phyloP scores from a whole-genome alignment of 352 stramenopile species.

The Thalassiosira gravida region DNA sequence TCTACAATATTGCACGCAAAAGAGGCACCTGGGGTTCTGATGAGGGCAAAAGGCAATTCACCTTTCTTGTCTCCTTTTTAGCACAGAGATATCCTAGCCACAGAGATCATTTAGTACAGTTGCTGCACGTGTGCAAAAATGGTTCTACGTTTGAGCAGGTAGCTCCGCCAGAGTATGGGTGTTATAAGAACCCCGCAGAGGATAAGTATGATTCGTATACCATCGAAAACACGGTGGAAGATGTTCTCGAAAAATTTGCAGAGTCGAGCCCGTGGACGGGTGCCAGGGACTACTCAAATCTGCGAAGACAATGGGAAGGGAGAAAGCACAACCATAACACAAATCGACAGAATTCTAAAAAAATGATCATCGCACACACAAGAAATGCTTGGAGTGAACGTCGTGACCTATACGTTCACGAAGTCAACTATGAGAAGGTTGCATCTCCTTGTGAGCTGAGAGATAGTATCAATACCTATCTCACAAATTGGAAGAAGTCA shows the following conservation, averaged over 20 bases:
- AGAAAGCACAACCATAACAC: neutral
- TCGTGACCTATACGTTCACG: neutral
- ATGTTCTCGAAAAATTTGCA: neutral
- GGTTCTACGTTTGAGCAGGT: conserved; percentile 2
- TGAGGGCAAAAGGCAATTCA: neutral
- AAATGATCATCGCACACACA: neutral
- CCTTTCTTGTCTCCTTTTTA: neutral
- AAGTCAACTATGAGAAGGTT: conserved; percentile 5
- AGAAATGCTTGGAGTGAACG: neutral
- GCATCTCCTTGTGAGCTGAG: neutral
- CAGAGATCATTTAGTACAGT: conserved; percentile 1
- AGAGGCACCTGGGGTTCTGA: neutral
- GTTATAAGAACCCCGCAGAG: conserved; percentile 3
- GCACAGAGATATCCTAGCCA: conserved; percentile 7
- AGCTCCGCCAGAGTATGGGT: conserved; percentile 1
- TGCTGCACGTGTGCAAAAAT: conserved; percentile 12
- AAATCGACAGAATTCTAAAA: neutral
- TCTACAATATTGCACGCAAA: conserved; percentile 19
- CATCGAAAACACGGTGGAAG: neutral
- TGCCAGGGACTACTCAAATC: neutral
- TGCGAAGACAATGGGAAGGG: conserved; percentile 1
- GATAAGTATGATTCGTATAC: neutral
- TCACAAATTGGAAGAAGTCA: neutral
- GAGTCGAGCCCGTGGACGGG: neutral
- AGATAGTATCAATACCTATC: neutral